Conservation (phyloP, 2,329 filamentous ascomycete species). For the Fusarium sp. region DNA sequence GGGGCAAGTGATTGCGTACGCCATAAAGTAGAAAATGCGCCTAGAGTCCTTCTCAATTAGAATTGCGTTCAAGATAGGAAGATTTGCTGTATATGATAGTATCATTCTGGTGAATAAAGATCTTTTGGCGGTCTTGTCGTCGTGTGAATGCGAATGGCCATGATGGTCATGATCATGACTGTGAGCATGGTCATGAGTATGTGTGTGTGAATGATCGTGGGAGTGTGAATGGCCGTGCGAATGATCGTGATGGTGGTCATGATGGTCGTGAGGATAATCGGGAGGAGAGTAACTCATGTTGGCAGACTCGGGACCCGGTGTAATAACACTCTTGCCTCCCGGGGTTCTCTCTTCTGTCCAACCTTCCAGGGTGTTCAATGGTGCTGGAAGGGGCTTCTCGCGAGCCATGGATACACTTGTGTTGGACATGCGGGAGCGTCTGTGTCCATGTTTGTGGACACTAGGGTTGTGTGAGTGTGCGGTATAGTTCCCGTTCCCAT, state of each 20-base stretch:
- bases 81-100: constrained; percentile 75
- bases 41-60: constrained; percentile 92
- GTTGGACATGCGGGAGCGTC: constrained; percentile 51
- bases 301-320: constrained; percentile 50
- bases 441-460: constrained; percentile 49
- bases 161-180: constrained; percentile 38
- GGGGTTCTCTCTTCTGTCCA: constrained; percentile 59
- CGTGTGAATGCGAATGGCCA: constrained; percentile 50
- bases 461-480: constrained; percentile 46
- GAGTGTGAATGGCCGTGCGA: constrained; percentile 47
- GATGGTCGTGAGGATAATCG: constrained; percentile 49
- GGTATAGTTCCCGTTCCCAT: constrained; percentile 40
- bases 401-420: constrained; percentile 46
- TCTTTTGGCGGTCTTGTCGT: constrained; percentile 61
- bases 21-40: constrained; percentile 97
- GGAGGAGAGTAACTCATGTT: constrained; percentile 50
- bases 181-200: constrained; percentile 35
- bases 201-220: constrained; percentile 42
- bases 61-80: constrained; percentile 86
- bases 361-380: constrained; percentile 54
- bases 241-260: constrained; percentile 47
- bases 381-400: constrained; percentile 52
- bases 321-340: constrained; percentile 58
- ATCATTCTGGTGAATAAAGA: constrained; percentile 80
- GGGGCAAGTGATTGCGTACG: constrained; percentile 64